Evolutionary conservation across 2,329 filamentous ascomycete species (phyloP).

Genomic region (Thyridium curvatum): DNA sequence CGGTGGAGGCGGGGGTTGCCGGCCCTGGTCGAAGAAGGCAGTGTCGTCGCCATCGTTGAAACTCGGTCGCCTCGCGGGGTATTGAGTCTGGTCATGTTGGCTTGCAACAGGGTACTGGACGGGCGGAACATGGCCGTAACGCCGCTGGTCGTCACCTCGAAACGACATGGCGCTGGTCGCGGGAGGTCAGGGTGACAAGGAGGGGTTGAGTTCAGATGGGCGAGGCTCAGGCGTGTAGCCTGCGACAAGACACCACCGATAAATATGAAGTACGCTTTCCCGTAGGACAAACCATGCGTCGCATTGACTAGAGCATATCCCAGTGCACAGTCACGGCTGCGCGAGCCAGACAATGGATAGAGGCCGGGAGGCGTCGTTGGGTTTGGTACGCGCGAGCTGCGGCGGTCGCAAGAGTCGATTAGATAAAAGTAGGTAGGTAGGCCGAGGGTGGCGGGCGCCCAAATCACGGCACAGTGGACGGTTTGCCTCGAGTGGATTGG

Average conservation of each 20-base stretch:
- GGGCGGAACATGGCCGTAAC: conserved; percentile 61
- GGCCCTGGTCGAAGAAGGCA: conserved; percentile 37
- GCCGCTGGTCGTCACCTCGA: conserved; percentile 54
- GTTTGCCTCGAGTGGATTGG: no score
- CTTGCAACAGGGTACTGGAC: conserved; percentile 54
- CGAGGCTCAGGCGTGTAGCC: not conserved
- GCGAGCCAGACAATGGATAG: no score
- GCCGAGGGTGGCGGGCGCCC: no score
- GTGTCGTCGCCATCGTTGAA: conserved; percentile 73
- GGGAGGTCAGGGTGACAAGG: conserved; percentile 12
- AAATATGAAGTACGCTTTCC: no score
- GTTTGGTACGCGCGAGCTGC: no score
- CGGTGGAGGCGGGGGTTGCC: conserved; percentile 8
- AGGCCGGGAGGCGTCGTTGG: no score
- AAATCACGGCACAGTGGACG: no score
- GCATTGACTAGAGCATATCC: no score
- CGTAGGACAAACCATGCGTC: no score
- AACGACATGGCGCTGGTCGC: conserved; percentile 49
- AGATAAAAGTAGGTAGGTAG: no score
- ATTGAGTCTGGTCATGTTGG: conserved; percentile 29
- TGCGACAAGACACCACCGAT: not conserved
- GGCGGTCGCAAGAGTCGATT: no score
- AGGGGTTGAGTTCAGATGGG: conserved; percentile 1
- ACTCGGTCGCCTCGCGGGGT: conserved; percentile 54
- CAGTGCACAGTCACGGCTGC: no score